Percentiles rank a stretch among this genome's conserved stretches.
Conservation (phyloP, 176 grass and related monocot genomes). For the Eremochloa ophiuroides region DNA sequence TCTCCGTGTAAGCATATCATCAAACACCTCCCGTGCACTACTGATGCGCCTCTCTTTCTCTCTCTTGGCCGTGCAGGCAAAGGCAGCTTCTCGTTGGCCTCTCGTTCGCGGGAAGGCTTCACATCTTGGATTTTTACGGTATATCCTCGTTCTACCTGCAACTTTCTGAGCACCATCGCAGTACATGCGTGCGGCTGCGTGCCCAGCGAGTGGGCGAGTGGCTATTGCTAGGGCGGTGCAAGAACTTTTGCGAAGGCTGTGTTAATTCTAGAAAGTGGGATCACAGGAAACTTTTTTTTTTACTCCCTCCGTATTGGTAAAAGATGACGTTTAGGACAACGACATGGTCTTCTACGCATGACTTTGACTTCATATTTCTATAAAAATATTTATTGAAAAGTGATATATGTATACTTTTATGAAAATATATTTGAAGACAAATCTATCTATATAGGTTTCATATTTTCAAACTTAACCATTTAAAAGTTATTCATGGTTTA, state of each 20-base stretch:
- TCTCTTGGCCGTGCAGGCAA: constrained; percentile 3
- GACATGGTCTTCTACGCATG: no score
- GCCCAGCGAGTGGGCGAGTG: neutral
- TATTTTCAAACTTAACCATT: no score
- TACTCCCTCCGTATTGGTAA: no score
- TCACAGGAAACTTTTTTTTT: no score
- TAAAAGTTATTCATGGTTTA: no score
- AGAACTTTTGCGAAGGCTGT: neutral
- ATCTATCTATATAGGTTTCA: no score
- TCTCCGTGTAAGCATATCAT: neutral
- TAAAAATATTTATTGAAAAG: no score
- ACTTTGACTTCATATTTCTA: no score
- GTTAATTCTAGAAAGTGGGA: neutral
- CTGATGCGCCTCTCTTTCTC: neutral
- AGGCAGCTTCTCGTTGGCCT: neutral
- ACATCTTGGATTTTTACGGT: neutral
- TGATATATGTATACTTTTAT: no score
- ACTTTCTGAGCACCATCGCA: neutral
- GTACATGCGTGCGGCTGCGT: neutral
- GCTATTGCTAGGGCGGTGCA: neutral
- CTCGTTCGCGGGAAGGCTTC: neutral
- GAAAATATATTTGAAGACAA: no score
- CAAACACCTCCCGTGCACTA: constrained; percentile 2
- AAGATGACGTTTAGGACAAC: no score
- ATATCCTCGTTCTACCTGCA: neutral